Percentiles rank a stretch among this genome's conserved stretches.
These are phyloP conservation scores for Coniochaeta sp. DNA, from an alignment of 2,329 filamentous ascomycete genomes.

Conservation along the genomic window DNA sequence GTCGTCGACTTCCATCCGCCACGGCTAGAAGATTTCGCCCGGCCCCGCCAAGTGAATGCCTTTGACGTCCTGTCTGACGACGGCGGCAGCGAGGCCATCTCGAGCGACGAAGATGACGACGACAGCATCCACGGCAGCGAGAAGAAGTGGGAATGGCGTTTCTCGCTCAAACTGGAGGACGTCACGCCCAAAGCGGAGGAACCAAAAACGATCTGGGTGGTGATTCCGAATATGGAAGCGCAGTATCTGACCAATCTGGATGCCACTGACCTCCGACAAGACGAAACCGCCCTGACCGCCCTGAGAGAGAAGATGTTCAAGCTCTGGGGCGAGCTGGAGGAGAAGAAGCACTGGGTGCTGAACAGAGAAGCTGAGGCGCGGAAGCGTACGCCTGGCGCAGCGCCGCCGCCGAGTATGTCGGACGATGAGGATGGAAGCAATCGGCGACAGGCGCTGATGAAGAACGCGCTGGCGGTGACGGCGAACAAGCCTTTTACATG, in stretches of 20 bases:
- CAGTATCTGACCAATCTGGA: slow-evolving; percentile 42
- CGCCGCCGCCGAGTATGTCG: slow-evolving; percentile 6
- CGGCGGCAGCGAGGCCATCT: slow-evolving; percentile 19
- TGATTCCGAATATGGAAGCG: slow-evolving; percentile 54
- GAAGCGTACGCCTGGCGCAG: slow-evolving; percentile 23
- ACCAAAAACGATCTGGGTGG: slow-evolving; percentile 53
- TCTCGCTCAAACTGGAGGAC: slow-evolving; percentile 73
- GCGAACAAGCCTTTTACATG: slow-evolving; percentile 60
- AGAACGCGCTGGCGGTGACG: slow-evolving; percentile 21
- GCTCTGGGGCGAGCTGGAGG: slow-evolving; percentile 82
- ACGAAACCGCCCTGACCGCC: slow-evolving; percentile 36
- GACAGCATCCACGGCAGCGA: slow-evolving; percentile 13
- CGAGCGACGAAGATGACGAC: slow-evolving; percentile 20
- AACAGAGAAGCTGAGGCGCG: slow-evolving; percentile 15
- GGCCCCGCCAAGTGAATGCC: slow-evolving; percentile 35
- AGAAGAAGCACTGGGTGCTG: slow-evolving; percentile 45
- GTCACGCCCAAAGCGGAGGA: slow-evolving; percentile 28
- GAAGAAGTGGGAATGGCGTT: slow-evolving; percentile 72
- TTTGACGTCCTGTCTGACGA: slow-evolving; percentile 42
- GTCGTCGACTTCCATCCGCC: slow-evolving; percentile 75
- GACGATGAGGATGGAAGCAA: slow-evolving; percentile 10
- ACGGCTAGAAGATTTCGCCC: slow-evolving; percentile 64
- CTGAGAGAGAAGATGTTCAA: slow-evolving; percentile 67
- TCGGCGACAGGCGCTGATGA: slow-evolving; percentile 7
- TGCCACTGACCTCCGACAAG: slow-evolving; percentile 49